phyloP scores from a whole-genome alignment of 1,139 yeast genomes.

The Taphrina communis region DNA sequence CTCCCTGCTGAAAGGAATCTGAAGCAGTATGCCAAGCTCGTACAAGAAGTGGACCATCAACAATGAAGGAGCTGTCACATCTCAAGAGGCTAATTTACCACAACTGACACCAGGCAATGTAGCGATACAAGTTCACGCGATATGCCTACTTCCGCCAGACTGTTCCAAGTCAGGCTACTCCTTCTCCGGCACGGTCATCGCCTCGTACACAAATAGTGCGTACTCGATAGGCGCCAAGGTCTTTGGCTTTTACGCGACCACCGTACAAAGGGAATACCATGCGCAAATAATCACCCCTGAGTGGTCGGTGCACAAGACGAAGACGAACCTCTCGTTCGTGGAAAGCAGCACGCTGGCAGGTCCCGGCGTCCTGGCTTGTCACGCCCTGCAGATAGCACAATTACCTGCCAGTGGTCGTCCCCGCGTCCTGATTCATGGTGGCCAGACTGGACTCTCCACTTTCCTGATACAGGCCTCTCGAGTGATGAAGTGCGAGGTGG shows the following conservation, averaged over 20 bases:
- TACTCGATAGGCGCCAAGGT: constrained; percentile 15
- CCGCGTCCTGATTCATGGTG: constrained; percentile 33
- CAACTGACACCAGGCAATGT: constrained; percentile 23
- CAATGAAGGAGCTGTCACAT: background rate
- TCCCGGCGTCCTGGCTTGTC: constrained; percentile 33
- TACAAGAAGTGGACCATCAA: constrained; percentile 14
- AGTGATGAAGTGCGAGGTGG: constrained; percentile 38
- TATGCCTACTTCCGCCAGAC: constrained; percentile 16
- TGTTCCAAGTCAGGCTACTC: constrained; percentile 10
- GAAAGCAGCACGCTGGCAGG: constrained; percentile 33
- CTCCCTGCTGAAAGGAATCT: too few relatives aligned
- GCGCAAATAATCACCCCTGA: constrained; percentile 18
- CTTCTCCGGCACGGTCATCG: constrained; percentile 33
- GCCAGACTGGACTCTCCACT: constrained; percentile 29
- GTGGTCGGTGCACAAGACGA: constrained; percentile 35
- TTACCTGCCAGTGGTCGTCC: constrained; percentile 24
- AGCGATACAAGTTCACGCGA: constrained; percentile 26
- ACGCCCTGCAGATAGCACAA: constrained; percentile 28
- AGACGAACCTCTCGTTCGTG: constrained; percentile 27
- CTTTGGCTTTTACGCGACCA: constrained; percentile 9
- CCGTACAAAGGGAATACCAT: constrained; percentile 5
- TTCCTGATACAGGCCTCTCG: constrained; percentile 27
- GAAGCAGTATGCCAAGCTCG: background rate
- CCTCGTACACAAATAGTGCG: constrained; percentile 4
- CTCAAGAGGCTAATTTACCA: constrained; percentile 1